A percentile compares a stretch with the other conserved stretches of the same genome.
phyloP scores from a whole-genome alignment of 2,329 filamentous ascomycete genomes.

The Hortaea werneckii region DNA sequence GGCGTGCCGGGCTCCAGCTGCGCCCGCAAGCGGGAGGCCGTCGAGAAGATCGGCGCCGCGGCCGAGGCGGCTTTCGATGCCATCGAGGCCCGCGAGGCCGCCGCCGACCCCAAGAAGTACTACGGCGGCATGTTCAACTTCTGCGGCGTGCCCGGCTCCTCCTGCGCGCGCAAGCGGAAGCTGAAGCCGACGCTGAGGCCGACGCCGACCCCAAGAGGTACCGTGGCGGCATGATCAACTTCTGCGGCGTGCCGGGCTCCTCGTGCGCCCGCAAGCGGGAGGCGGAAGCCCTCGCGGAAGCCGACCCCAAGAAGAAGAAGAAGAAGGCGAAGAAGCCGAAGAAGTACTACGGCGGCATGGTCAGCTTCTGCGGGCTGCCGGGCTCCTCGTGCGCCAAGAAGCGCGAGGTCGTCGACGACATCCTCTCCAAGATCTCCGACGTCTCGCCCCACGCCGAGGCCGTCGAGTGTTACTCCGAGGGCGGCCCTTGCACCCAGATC shows the following conservation, averaged over 20 bases:
- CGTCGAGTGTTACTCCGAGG: constrained; percentile 11
- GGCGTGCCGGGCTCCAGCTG: constrained; percentile 5
- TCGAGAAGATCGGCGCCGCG: constrained; percentile 8
- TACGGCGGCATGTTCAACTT: constrained; percentile 2
- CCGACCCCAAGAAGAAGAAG: background rate
- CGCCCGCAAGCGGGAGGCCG: constrained; percentile 4
- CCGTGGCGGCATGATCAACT: constrained; percentile 1
- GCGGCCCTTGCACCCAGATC: constrained; percentile 12
- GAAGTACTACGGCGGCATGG: background rate
- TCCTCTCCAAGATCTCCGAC: constrained; percentile 29
- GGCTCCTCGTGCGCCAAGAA: constrained; percentile 1
- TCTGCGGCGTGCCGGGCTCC: constrained; percentile 8
- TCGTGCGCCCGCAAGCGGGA: constrained; percentile 2
- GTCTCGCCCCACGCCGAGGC: constrained; percentile 12
- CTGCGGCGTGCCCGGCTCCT: constrained; percentile 8
- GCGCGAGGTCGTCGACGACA: constrained; percentile 9
- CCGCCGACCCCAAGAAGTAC: constrained; percentile 17
- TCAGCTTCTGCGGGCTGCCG: constrained; percentile 5
- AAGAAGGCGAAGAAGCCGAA: background rate
- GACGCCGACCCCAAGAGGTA: constrained; percentile 3
- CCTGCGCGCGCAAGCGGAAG: constrained; percentile 2
- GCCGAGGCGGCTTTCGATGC: constrained; percentile 4
- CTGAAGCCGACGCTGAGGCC: background rate
- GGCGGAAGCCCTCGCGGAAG: background rate
- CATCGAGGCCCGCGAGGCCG: constrained; percentile 10